A percentile compares a stretch with the other conserved stretches of the same genome.
Evolutionary conservation across 2,329 filamentous ascomycete species (phyloP).

Genomic region (Penicillium aurantiogriseum): DNA sequence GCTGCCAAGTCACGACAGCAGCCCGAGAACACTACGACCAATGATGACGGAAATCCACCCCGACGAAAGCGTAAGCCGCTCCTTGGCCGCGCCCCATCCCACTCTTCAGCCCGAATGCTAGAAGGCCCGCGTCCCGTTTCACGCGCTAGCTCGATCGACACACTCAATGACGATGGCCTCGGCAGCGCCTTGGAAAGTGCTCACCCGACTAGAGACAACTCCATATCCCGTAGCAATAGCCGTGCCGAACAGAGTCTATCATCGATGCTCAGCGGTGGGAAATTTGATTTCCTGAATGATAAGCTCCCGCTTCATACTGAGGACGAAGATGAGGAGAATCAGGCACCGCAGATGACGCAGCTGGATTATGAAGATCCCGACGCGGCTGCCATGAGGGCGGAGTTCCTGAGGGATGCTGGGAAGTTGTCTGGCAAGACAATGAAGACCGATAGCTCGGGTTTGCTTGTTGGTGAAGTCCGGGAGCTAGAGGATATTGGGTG

Average conservation of each 20-base stretch:
- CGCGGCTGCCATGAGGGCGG: conserved; percentile 56
- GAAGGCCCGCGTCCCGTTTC: conserved; percentile 31
- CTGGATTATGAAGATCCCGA: conserved; percentile 51
- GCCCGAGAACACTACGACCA: conserved; percentile 19
- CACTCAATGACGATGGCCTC: conserved; percentile 46
- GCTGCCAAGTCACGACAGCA: conserved; percentile 32
- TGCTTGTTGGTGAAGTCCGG: conserved; percentile 31
- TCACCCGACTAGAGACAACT: conserved; percentile 20
- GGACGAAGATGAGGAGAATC: conserved; percentile 34
- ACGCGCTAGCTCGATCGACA: conserved; percentile 52
- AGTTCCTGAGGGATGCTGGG: conserved; percentile 48
- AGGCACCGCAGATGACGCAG: conserved; percentile 46
- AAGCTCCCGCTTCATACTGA: conserved; percentile 20
- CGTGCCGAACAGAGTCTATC: conserved; percentile 31
- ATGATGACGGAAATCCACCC: conserved; percentile 22
- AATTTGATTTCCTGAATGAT: conserved; percentile 32
- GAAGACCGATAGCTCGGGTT: conserved; percentile 12
- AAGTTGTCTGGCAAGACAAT: conserved; percentile 41
- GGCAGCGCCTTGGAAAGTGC: conserved; percentile 37
- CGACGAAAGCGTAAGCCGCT: conserved; percentile 38
- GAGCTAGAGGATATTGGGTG: conserved; percentile 37
- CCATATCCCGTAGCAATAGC: conserved; percentile 27
- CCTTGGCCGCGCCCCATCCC: conserved; percentile 44
- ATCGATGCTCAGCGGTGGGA: conserved; percentile 33
- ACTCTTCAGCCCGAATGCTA: conserved; percentile 32